Base-by-base conservation (phyloP, 768 basidiomycete genomes). In the Roridomyces roridus region DNA sequence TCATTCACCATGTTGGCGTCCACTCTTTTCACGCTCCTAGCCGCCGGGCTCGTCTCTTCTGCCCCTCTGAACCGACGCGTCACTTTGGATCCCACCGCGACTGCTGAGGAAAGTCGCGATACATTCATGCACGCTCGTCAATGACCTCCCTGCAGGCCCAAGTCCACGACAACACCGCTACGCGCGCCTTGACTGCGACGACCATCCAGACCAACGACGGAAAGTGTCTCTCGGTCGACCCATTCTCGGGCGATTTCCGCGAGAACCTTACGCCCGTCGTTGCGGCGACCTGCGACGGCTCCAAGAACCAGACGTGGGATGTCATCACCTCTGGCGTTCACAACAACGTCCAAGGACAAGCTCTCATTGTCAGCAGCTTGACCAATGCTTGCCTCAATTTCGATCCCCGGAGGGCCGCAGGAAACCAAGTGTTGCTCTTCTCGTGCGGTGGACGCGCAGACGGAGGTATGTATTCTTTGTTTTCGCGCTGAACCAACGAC, bases 381-480 rank as follows among this genome's bases (percentile, higher is more conserved):
- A 68, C 67, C 15, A 62, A 68, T 21, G 67, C 56, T 4, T 68
- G 67, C 56, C 44, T 68, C 18, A 68, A 68, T 41, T 68, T 68
- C 26, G 60, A 62, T 34, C 15, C 42, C n/a, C 60, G 60, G 10
- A 18, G 60, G 1, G 56, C 55, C 20, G 49, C 65, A 10, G 67
- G 67, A 15, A 64, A 66, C 51, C 67, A 68, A 47, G 67, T 68
- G 8, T 24, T 66, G 10, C 34, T 68, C 25, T 68, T 68, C 56
- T 64, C 62, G 14, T 68, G 67, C 55, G 67, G 67, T 31, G 67
- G 67, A 44, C 65, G 67, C 40, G 67, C 67, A 9, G 67, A 68
- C 42, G 67, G 67, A 28, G 50, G 65, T 66, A 54, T 11, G 65
- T 57, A 36, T n/a, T 17, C 17, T 53, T 15, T 5, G 5, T 52